Conservation (phyloP, 495 filamentous ascomycete genomes). For the Penicillium pulvis region DNA sequence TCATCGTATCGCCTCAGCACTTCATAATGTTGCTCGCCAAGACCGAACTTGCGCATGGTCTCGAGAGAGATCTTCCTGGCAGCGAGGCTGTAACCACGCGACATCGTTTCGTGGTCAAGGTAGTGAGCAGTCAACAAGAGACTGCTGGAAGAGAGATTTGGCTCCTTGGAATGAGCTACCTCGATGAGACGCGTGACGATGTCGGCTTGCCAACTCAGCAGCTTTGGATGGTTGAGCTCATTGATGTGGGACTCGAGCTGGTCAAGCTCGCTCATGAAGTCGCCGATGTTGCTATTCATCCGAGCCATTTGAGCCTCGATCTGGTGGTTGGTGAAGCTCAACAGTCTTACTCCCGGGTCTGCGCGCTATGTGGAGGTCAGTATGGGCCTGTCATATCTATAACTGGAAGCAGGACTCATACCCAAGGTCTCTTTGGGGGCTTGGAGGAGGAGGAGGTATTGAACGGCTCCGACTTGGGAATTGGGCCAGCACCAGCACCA, state of each 20-base stretch:
- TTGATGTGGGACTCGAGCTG: slow-evolving; percentile 34
- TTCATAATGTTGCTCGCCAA: slow-evolving; percentile 27
- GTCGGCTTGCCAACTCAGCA: slow-evolving; percentile 43
- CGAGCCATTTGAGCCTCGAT: background rate
- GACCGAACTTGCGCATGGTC: slow-evolving; percentile 31
- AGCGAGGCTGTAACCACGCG: slow-evolving; percentile 30
- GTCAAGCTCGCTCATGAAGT: slow-evolving; percentile 22
- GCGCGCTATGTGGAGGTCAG: background rate
- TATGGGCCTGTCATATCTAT: background rate
- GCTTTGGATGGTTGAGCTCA: slow-evolving; percentile 30
- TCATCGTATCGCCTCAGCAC: slow-evolving; percentile 37
- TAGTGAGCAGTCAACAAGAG: slow-evolving; percentile 17
- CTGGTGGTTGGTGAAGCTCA: background rate
- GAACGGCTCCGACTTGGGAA: background rate
- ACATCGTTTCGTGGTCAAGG: slow-evolving; percentile 25
- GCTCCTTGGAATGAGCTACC: slow-evolving; percentile 32
- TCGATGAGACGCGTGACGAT: slow-evolving; percentile 43
- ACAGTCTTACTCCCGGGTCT: background rate
- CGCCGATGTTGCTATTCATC: background rate
- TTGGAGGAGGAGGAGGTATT: background rate
- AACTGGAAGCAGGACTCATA: background rate
- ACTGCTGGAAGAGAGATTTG: slow-evolving; percentile 27
- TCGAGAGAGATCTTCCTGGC: slow-evolving; percentile 27
- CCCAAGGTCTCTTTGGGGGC: background rate
- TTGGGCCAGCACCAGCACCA: background rate